Conservation (phyloP, 106 monocot species). For the Acorus calamus region DNA sequence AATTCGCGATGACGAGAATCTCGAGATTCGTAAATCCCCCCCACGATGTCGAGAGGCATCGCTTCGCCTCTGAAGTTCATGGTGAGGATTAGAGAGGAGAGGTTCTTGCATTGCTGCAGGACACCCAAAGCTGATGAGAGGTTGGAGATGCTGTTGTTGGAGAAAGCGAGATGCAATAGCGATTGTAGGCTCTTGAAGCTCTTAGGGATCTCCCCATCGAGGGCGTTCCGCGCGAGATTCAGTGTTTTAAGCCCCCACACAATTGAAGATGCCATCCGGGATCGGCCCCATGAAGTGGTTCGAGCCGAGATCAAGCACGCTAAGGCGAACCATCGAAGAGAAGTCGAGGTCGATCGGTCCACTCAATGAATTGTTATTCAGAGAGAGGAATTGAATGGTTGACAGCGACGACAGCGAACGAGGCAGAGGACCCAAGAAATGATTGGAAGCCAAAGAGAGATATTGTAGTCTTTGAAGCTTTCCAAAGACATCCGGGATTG, state of each 20-base stretch:
- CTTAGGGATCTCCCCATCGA: constrained; percentile 40
- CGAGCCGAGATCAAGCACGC: constrained; percentile 46
- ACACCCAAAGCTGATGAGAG: constrained; percentile 30
- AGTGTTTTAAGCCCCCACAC: constrained; percentile 34
- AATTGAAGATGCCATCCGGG: constrained; percentile 36
- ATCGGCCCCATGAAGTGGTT: constrained; percentile 41
- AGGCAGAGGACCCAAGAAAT: constrained; percentile 39
- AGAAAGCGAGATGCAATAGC: constrained; percentile 48
- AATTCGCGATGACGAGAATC: constrained; percentile 50
- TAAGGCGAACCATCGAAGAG: constrained; percentile 29
- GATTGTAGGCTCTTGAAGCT: constrained; percentile 35
- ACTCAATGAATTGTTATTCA: constrained; percentile 47
- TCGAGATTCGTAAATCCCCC: constrained; percentile 31
- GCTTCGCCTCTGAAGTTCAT: constrained; percentile 55
- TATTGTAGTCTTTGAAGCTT: constrained; percentile 34
- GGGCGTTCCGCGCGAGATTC: constrained; percentile 50
- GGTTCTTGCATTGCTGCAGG: constrained; percentile 40
- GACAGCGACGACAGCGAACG: constrained; percentile 22
- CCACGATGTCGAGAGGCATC: constrained; percentile 18
- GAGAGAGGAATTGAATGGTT: constrained; percentile 27
- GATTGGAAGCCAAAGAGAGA: constrained; percentile 36
- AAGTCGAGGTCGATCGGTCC: constrained; percentile 47
- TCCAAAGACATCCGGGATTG: constrained; percentile 49
- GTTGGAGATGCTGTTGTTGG: constrained; percentile 57
- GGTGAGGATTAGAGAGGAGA: constrained; percentile 54